Percentiles rank a stretch among this genome's conserved stretches.
These are phyloP conservation scores for Haplosporangium sp. DNA, from an alignment of 371 early-diverging fungal species.

Conservation along the genomic window DNA sequence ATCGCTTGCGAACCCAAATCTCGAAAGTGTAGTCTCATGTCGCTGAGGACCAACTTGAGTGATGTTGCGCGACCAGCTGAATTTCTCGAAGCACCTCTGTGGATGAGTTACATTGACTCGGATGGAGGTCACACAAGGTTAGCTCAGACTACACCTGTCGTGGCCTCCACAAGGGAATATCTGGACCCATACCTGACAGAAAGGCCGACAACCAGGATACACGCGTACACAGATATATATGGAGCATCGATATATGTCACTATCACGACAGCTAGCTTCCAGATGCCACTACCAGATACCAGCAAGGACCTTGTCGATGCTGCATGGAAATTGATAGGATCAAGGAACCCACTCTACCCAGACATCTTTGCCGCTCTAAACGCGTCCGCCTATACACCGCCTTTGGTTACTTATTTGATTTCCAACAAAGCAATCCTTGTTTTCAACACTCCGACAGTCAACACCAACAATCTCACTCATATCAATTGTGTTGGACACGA, in stretches of 20 bases:
- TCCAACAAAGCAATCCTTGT: background rate
- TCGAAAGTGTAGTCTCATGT: too few relatives aligned
- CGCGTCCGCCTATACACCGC: constrained; percentile 8
- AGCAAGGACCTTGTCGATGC: background rate
- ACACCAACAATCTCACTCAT: constrained; percentile 8
- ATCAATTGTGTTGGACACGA: constrained; percentile 7
- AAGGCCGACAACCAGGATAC: constrained; percentile 4
- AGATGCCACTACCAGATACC: background rate
- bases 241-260: constrained; percentile 2
- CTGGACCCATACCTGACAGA: background rate
- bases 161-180: too few relatives aligned
- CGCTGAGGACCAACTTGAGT: too few relatives aligned
- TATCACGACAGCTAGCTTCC: constrained; percentile 16
- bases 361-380: constrained; percentile 4
- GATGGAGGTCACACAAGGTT: too few relatives aligned
- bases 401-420: background rate
- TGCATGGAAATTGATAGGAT: background rate
- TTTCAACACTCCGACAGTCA: constrained; percentile 2
- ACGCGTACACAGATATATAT: background rate
- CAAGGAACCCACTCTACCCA: background rate
- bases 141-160: too few relatives aligned
- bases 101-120: too few relatives aligned
- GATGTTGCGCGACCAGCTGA: too few relatives aligned
- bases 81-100: too few relatives aligned
- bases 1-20: background rate